Evolutionary conservation across 2,329 filamentous ascomycete species (phyloP).

Genomic region (Pseudogymnoascus sp.): DNA sequence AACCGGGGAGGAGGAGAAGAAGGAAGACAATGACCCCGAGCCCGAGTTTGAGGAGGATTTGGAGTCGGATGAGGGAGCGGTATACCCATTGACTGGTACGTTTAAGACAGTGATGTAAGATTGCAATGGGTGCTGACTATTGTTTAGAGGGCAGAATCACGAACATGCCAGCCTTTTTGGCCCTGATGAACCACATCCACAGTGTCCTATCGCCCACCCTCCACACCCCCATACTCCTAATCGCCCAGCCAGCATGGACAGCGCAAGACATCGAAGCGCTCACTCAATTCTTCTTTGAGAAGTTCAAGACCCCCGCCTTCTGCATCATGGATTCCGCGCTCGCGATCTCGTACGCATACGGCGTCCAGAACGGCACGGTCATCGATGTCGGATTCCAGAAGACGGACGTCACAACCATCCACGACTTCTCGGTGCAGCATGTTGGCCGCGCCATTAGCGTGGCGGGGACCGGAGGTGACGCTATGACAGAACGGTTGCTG

Average conservation of each 20-base stretch:
- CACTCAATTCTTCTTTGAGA: conserved; percentile 93
- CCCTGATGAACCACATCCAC: conserved; percentile 87
- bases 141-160: conserved; percentile 65
- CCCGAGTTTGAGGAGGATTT: conserved; percentile 79
- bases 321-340: conserved; percentile 83
- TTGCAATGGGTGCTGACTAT: conserved; percentile 12
- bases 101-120: background rate
- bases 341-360: conserved; percentile 77
- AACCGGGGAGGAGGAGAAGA: conserved; percentile 25
- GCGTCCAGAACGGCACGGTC: conserved; percentile 68
- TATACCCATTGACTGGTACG: conserved; percentile 69
- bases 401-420: conserved; percentile 84
- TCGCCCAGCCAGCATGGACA: conserved; percentile 86
- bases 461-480: conserved; percentile 69
- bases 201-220: conserved; percentile 82
- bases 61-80: conserved; percentile 77
- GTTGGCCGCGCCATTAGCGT: conserved; percentile 53
- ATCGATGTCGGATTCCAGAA: conserved; percentile 89
- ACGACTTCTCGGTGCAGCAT: conserved; percentile 70
- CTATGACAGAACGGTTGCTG: conserved; percentile 68
- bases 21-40: conserved; percentile 44
- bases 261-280: conserved; percentile 78
- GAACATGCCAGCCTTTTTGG: conserved; percentile 88
- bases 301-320: conserved; percentile 88
- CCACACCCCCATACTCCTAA: conserved; percentile 87